Percentiles rank a stretch among this genome's conserved stretches.
Conservation (phyloP, 768 basidiomycete species). For the Hydnum rufescens region DNA sequence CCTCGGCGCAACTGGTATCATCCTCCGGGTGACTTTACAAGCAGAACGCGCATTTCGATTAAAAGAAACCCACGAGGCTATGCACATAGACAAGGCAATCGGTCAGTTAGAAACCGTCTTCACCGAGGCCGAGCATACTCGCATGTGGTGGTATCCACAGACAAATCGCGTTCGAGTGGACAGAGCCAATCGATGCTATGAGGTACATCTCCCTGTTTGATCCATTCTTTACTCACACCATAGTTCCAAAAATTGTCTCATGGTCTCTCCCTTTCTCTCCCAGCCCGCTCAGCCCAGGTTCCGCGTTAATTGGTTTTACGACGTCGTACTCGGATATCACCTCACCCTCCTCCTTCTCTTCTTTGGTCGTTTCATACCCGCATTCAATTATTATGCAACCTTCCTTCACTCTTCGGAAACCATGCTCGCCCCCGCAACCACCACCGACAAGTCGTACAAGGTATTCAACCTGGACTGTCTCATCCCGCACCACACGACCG, state of each 20-base stretch:
- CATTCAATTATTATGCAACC: slow-evolving; percentile 28
- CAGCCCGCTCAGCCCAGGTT: not conserved
- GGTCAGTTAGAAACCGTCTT: slow-evolving; percentile 34
- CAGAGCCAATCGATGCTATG: slow-evolving; percentile 50
- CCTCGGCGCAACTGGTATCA: slow-evolving; percentile 75
- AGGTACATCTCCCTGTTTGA: slow-evolving; percentile 30
- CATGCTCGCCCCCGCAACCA: not conserved
- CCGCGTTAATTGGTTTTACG: slow-evolving; percentile 39
- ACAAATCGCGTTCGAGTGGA: slow-evolving; percentile 51
- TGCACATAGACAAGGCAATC: slow-evolving; percentile 42
- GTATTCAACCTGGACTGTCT: slow-evolving; percentile 91
- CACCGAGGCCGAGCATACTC: slow-evolving; percentile 62
- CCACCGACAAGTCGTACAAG: slow-evolving; percentile 20
- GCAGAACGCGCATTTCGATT: slow-evolving; percentile 72
- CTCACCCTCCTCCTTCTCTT: slow-evolving; percentile 70
- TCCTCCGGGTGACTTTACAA: slow-evolving; percentile 54
- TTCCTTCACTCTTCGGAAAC: not conserved
- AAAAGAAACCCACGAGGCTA: slow-evolving; percentile 43
- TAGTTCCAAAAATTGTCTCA: slow-evolving; percentile 22
- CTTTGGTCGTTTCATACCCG: slow-evolving; percentile 41
- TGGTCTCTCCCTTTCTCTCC: not conserved
- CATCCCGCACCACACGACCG: slow-evolving; percentile 87
- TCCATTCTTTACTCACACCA: slow-evolving; percentile 6
- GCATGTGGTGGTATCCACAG: slow-evolving; percentile 90
- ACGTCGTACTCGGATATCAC: slow-evolving; percentile 58